Percentiles rank a stretch among this genome's conserved stretches.
Conservation (phyloP, 306 rosid genomes). For the Cucumis sativus region Cucumber_9930_V3 NC_026656.2:2704501-2705000, state of each 20-base stretch:
- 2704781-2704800: conserved; percentile 66
- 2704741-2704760: not conserved
- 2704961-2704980: not conserved
- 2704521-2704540: not conserved
- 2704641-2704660: not conserved
- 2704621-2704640: not conserved
- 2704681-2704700: not conserved
- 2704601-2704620: not conserved
- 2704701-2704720: not conserved
- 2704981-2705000: not conserved
- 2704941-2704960: not conserved
- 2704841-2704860: conserved; percentile 53
- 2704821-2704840: conserved; percentile 56
- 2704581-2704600: not conserved
- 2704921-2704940: not conserved
- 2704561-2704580: not conserved
- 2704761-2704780: conserved; percentile 25
- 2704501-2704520: not conserved
- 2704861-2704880: not conserved
- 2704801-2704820: conserved; percentile 42
- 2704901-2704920: not conserved
- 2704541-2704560: not conserved
- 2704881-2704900: not conserved
- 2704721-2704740: not conserved
- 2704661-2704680: not conserved